Conservation (phyloP, 2,329 filamentous ascomycete genomes). For the Colletotrichum sp. region DNA sequence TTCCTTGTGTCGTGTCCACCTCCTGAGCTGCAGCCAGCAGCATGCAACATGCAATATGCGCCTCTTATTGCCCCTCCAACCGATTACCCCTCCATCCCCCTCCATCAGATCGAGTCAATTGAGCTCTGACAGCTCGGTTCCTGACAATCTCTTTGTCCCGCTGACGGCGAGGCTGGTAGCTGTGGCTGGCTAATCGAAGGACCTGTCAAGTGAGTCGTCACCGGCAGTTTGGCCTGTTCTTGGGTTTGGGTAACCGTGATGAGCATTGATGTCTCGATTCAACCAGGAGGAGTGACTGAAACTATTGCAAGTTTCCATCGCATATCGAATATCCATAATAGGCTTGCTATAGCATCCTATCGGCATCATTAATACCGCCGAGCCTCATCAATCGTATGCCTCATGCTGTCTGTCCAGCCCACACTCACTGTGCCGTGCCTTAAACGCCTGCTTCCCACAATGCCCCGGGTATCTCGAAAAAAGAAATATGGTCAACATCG, state of each 20-base stretch:
- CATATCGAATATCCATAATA: background rate
- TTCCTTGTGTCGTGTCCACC: background rate
- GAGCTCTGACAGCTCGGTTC: background rate
- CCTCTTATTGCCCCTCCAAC: background rate
- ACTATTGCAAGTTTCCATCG: background rate
- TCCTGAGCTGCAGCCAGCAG: background rate
- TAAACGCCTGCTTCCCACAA: background rate
- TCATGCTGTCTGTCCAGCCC: background rate
- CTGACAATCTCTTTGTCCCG: background rate
- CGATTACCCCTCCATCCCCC: background rate
- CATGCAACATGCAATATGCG: background rate
- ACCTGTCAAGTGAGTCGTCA: background rate
- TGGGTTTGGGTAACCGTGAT: background rate
- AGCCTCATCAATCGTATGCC: background rate
- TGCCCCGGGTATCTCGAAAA: slow-evolving; percentile 3
- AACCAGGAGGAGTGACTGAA: background rate
- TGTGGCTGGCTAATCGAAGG: background rate
- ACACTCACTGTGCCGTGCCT: background rate
- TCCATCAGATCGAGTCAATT: background rate
- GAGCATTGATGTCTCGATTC: background rate
- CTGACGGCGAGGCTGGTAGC: background rate
- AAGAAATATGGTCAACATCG: background rate
- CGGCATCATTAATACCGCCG: background rate
- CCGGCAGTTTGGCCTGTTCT: background rate
- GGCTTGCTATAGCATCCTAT: background rate